phyloP scores from a whole-genome alignment of 139 green algal species.

The Klebsormidium nitens region DNA sequence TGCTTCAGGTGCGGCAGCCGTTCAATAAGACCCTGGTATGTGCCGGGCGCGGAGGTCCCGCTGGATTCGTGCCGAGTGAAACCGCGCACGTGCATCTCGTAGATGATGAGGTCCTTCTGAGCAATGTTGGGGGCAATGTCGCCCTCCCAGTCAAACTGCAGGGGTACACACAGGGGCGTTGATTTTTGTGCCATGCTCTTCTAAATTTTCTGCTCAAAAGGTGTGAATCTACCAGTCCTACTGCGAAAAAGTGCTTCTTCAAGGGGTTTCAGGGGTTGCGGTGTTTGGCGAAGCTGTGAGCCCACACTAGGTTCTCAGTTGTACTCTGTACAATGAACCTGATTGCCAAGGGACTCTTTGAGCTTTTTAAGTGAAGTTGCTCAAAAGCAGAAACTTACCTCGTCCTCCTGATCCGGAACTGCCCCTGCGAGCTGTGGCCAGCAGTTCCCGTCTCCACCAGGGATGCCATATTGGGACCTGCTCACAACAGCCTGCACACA shows the following conservation, averaged over 20 bases:
- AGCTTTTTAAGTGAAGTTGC: too few species aligned
- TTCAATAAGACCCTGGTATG: constrained; percentile 79
- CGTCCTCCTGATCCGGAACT: constrained; percentile 47
- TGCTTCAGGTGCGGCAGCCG: constrained; percentile 83
- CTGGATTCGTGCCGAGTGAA: constrained; percentile 75
- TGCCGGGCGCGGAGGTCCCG: constrained; percentile 56
- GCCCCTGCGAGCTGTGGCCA: constrained; percentile 66
- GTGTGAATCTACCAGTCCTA: too few species aligned
- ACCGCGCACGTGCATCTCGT: constrained; percentile 93
- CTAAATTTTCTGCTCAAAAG: too few species aligned
- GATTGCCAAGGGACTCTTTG: too few species aligned
- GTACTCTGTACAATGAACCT: too few species aligned
- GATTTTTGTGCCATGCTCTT: too few species aligned
- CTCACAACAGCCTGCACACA: constrained; percentile 26
- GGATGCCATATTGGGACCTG: constrained; percentile 21
- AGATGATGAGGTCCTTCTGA: constrained; percentile 74
- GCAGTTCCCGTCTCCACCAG: constrained; percentile 38
- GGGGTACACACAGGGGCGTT: too few species aligned
- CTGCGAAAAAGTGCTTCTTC: too few species aligned
- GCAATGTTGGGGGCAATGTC: constrained; percentile 32
- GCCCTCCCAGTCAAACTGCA: constrained; percentile 60
- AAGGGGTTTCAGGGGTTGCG: too few species aligned
- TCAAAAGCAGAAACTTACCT: too few species aligned
- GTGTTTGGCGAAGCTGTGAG: too few species aligned
- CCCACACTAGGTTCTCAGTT: too few species aligned